Evolutionary conservation across 202 grass and related monocot species (phyloP).

Genomic region (Zoysia matrella): DNA sequence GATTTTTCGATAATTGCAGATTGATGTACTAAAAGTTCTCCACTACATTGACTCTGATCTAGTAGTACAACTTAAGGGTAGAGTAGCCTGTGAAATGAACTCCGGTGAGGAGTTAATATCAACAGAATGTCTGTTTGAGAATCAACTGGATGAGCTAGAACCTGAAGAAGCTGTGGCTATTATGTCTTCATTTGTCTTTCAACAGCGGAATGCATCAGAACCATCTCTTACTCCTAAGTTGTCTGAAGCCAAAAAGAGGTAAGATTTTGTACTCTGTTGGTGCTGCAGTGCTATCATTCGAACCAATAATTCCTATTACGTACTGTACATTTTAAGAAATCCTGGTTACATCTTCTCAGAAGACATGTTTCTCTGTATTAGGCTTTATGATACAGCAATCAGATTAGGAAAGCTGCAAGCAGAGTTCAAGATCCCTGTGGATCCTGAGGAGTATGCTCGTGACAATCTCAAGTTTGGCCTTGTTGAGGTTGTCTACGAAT

Average conservation of each 20-base stretch:
- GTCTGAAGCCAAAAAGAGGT: constrained; percentile 76
- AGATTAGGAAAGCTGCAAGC: constrained; percentile 72
- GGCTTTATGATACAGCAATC: constrained; percentile 87
- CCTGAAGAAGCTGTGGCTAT: constrained; percentile 95
- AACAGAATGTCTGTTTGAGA: constrained; percentile 94
- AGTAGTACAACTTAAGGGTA: constrained; percentile 94
- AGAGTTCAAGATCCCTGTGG: constrained; percentile 68
- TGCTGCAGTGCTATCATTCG: constrained; percentile 15
- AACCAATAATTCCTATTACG: background rate
- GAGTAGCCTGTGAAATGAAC: constrained; percentile 97
- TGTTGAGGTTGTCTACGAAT: constrained; percentile 98
- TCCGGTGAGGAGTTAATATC: constrained; percentile 91
- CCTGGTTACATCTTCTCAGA: constrained; percentile 6
- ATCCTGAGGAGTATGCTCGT: constrained; percentile 83
- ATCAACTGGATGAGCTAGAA: constrained; percentile 92
- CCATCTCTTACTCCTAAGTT: constrained; percentile 88
- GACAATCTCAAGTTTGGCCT: constrained; percentile 99
- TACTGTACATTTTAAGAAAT: background rate
- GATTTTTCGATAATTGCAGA: constrained; percentile 51
- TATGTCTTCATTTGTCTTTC: constrained; percentile 95
- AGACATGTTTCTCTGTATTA: constrained; percentile 42
- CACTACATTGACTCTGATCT: constrained; percentile 92
- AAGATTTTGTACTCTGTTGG: constrained; percentile 1
- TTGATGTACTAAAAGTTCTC: constrained; percentile 89
- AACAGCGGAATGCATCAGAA: constrained; percentile 83